These are phyloP conservation scores for Albifimbria verrucaria DNA, from an alignment of 2,329 filamentous ascomycete genomes.

Conservation along the genomic window DNA sequence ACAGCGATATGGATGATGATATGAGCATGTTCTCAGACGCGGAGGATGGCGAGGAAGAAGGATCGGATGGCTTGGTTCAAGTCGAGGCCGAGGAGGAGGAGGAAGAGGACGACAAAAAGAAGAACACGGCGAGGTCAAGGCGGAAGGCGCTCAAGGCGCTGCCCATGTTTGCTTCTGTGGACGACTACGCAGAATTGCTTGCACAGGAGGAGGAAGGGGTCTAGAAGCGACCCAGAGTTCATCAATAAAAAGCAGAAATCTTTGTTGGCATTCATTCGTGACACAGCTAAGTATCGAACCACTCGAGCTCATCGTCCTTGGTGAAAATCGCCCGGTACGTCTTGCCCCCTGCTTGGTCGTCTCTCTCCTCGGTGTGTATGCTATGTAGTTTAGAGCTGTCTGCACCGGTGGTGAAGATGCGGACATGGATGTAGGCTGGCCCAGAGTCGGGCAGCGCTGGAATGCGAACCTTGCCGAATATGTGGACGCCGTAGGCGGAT, in stretches of 20 bases:
- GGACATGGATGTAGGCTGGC: constrained; percentile 76
- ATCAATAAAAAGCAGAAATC: not conserved
- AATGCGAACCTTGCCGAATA: constrained; percentile 70
- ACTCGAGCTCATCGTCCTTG: constrained; percentile 80
- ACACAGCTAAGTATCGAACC: constrained; percentile 45
- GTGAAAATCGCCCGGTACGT: constrained; percentile 92
- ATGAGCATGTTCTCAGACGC: constrained; percentile 35
- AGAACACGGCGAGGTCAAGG: constrained; percentile 47
- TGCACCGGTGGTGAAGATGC: constrained; percentile 83
- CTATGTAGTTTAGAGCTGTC: constrained; percentile 86
- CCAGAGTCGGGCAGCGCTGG: constrained; percentile 44
- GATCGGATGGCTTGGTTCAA: constrained; percentile 32
- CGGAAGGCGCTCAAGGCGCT: constrained; percentile 83
- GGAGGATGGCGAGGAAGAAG: constrained; percentile 39
- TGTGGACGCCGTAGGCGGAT: constrained; percentile 73
- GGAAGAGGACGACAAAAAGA: constrained; percentile 44
- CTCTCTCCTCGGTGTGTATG: constrained; percentile 93
- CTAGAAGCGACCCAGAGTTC: not conserved
- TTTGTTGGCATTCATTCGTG: not conserved
- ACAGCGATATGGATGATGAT: constrained; percentile 46
- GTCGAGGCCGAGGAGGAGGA: constrained; percentile 55
- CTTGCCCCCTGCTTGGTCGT: constrained; percentile 83
- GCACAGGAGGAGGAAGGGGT: constrained; percentile 61
- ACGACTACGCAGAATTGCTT: constrained; percentile 88
- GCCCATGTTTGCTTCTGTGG: constrained; percentile 87